A percentile compares a stretch with the other conserved stretches of the same genome.
phyloP scores from a whole-genome alignment of 1,284 basidiomycete genomes.

The Megacollybia platyphylla region DNA sequence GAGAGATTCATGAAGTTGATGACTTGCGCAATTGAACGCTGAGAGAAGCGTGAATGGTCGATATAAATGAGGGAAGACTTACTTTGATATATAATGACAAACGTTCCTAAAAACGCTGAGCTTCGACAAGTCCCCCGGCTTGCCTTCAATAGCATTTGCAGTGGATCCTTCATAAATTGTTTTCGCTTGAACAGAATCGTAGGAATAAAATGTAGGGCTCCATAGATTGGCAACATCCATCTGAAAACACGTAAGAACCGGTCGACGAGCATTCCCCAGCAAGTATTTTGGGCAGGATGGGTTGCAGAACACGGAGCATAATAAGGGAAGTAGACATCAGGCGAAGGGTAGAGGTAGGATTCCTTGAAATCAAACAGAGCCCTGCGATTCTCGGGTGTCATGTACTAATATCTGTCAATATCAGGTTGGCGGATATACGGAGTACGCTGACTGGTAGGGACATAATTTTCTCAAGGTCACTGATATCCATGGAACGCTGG shows the following conservation, averaged over 20 bases:
- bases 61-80: constrained; percentile 12
- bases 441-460: constrained; percentile 27
- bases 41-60: constrained; percentile 3
- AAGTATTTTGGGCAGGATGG: constrained; percentile 54
- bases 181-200: constrained; percentile 65
- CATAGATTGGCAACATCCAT: constrained; percentile 82
- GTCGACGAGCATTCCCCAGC: constrained; percentile 52
- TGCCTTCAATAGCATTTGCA: constrained; percentile 51
- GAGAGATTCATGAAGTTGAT: constrained; percentile 41
- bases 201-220: constrained; percentile 86
- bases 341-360: constrained; percentile 12
- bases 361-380: constrained; percentile 19
- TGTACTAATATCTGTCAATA: constrained; percentile 18
- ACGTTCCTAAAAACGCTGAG: constrained; percentile 80
- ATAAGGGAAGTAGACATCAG: constrained; percentile 29
- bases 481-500: constrained; percentile 40
- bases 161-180: constrained; percentile 48
- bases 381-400: constrained; percentile 26
- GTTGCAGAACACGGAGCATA: constrained; percentile 55
- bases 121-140: constrained; percentile 71
- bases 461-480: constrained; percentile 43
- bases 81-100: constrained; percentile 83
- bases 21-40: constrained; percentile 71
- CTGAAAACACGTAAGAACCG: constrained; percentile 76
- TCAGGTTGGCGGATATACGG: background rate